A percentile compares a stretch with the other conserved stretches of the same genome.
Conservation (phyloP, 2,329 filamentous ascomycete species). For the Ophiostoma montium region DNA sequence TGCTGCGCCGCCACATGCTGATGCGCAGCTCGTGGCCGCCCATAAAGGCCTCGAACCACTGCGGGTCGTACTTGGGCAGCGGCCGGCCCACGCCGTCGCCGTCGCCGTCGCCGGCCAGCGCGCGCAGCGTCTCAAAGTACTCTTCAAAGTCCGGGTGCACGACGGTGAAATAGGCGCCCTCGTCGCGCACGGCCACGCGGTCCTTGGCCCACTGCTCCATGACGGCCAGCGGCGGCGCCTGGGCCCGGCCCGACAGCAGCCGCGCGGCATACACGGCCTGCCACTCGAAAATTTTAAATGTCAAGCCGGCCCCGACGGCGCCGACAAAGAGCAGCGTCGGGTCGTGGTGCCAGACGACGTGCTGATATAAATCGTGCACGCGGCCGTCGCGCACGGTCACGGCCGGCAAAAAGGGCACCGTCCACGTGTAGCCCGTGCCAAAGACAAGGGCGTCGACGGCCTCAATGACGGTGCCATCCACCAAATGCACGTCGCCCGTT, state of each 20-base stretch:
- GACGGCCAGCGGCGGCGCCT: conserved; percentile 32
- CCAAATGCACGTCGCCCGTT: conserved; percentile 41
- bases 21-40: conserved; percentile 1
- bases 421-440: conserved; percentile 60
- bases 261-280: conserved; percentile 5
- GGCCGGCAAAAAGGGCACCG: conserved; percentile 51
- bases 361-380: conserved; percentile 41
- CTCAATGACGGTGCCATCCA: conserved; percentile 40
- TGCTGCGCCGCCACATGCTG: conserved; percentile 2
- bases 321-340: conserved; percentile 43
- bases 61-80: neutral
- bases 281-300: conserved; percentile 54
- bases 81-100: neutral
- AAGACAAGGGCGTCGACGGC: conserved; percentile 50
- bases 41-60: conserved; percentile 1
- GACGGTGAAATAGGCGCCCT: conserved; percentile 40
- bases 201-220: conserved; percentile 44
- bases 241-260: conserved; percentile 35
- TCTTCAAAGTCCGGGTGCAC: conserved; percentile 49
- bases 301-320: conserved; percentile 42
- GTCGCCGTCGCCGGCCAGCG: conserved; percentile 29
- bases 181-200: conserved; percentile 37
- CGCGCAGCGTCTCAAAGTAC: conserved; percentile 45
- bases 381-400: conserved; percentile 39
- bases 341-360: conserved; percentile 40